These are phyloP conservation scores for Chenopodium formosanum DNA, from an alignment of 148 eudicot species.

Conservation along the genomic window DNA sequence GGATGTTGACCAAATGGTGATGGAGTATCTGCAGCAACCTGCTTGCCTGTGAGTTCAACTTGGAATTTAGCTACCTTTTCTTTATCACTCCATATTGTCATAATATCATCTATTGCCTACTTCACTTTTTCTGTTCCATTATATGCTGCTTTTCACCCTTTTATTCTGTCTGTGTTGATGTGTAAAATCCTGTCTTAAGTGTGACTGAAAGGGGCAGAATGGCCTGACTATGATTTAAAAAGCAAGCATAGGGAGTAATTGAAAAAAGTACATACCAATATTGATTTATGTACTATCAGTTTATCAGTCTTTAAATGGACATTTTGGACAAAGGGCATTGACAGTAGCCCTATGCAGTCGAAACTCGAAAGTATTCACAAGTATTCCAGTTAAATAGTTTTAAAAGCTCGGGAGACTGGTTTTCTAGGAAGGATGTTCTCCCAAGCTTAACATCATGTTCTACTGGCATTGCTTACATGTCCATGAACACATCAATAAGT, in stretches of 20 bases:
- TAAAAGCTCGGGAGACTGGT: background rate
- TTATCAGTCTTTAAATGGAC: background rate
- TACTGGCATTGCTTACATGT: background rate
- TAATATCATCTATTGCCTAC: background rate
- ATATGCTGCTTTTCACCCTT: background rate
- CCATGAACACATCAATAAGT: background rate
- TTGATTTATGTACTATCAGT: background rate
- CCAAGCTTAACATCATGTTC: background rate
- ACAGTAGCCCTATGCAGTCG: background rate
- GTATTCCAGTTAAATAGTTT: background rate
- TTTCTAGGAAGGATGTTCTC: background rate
- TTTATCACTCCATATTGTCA: background rate
- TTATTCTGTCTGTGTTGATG: background rate
- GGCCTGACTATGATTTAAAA: background rate
- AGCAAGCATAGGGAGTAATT: background rate
- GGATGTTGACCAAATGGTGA: slow-evolving; percentile 58
- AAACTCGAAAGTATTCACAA: background rate
- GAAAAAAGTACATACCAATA: background rate
- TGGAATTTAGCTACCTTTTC: slow-evolving; percentile 6
- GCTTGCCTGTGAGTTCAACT: slow-evolving; percentile 50
- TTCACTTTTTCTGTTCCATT: background rate
- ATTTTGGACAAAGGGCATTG: background rate
- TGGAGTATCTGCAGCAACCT: slow-evolving; percentile 61
- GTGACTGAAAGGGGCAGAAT: background rate
- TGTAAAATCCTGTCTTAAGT: background rate